phyloP scores from a whole-genome alignment of 176 grass and related monocot species.

The Pontederia crassipes region DNA sequence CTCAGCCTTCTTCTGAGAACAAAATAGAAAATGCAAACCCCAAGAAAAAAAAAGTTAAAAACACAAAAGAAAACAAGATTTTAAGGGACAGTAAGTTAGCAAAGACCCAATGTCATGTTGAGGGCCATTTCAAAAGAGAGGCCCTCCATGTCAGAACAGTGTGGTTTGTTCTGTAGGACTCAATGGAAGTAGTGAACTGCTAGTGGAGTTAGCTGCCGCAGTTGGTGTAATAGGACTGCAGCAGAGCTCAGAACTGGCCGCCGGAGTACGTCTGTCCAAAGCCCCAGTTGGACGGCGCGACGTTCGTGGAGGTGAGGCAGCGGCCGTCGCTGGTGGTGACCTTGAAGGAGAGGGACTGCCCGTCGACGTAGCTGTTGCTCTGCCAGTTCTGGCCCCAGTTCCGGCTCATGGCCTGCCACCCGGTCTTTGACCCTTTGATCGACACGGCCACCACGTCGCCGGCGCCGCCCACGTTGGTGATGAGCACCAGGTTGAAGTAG shows the following conservation, averaged over 20 bases:
- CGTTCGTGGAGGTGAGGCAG: constrained; percentile 4
- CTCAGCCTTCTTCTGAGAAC: no score
- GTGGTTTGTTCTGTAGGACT: no score
- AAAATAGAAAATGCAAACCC: no score
- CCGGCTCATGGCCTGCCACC: constrained; percentile 24
- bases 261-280: constrained; percentile 22
- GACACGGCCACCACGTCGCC: constrained; percentile 19
- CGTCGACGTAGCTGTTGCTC: constrained; percentile 17
- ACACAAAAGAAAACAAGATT: no score
- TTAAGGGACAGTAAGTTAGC: no score
- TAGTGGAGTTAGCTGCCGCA: no score
- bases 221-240: no score
- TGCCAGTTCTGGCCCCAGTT: constrained; percentile 30
- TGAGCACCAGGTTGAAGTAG: constrained; percentile 25
- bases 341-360: constrained; percentile 19
- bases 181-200: no score
- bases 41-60: no score
- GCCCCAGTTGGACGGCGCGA: constrained; percentile 15
- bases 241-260: constrained; percentile 7
- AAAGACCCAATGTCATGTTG: no score
- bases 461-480: constrained; percentile 24
- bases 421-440: constrained; percentile 10
- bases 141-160: no score
- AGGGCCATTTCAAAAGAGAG: no score
- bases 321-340: constrained; percentile 21